Conservation (phyloP, 148 eudicot genomes). For the Fagopyrum esculentum region DNA sequence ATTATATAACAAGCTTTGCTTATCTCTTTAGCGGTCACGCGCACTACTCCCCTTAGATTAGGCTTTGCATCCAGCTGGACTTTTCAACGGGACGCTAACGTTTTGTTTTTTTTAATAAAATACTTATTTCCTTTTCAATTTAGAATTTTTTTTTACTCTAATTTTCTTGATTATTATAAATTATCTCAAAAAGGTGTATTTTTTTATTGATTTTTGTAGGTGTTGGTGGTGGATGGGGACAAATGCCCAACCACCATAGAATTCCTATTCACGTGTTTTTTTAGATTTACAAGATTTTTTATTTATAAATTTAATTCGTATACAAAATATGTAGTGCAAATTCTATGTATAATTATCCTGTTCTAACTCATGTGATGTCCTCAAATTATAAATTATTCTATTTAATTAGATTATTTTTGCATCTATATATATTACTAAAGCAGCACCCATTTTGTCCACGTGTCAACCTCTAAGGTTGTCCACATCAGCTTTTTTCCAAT, state of each 20-base stretch:
- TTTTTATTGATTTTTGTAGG: not conserved
- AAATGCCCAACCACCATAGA: conserved; percentile 21
- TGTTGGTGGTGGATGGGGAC: conserved; percentile 26
- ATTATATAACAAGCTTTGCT: not conserved
- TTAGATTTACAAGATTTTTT: not conserved
- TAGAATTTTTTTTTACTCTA: not conserved
- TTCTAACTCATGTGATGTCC: no score
- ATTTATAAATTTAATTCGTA: not conserved
- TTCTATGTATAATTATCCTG: no score
- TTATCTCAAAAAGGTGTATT: not conserved
- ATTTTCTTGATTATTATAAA: not conserved
- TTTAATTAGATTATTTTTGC: no score
- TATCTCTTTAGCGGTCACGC: conserved; percentile 9
- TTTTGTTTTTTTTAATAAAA: not conserved
- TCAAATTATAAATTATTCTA: no score
- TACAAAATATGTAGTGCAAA: no score
- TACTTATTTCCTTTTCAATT: not conserved
- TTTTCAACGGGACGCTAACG: conserved; percentile 27
- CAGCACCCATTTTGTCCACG: no score
- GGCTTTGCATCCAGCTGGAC: conserved; percentile 20
- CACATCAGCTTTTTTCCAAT: no score
- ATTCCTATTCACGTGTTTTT: conserved; percentile 16
- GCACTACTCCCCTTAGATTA: conserved; percentile 11
- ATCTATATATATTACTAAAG: no score
- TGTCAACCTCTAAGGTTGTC: no score